Evolutionary conservation across 768 basidiomycete species (phyloP).

Genomic region (Amanita rubescens): DNA sequence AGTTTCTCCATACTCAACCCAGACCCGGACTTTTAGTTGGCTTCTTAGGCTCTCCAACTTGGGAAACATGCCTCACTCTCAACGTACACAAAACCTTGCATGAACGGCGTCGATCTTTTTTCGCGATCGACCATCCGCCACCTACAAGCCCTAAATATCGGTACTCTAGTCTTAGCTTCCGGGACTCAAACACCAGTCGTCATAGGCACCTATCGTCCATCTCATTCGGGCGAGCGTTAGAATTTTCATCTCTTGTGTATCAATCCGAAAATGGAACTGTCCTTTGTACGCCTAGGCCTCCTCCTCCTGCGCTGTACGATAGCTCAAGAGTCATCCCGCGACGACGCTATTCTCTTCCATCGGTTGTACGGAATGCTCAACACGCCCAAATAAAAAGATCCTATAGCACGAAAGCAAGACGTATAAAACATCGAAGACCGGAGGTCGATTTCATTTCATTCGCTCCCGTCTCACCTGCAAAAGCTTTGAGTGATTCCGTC

Average conservation of each 20-base stretch:
- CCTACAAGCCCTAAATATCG: neutral
- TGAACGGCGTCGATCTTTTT: constrained; percentile 15
- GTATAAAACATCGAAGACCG: neutral
- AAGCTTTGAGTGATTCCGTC: neutral
- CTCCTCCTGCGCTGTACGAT: neutral
- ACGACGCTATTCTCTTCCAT: constrained; percentile 4
- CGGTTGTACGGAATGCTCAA: neutral
- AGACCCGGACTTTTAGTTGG: constrained; percentile 37
- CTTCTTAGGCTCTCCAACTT: constrained; percentile 37
- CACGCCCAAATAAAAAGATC: neutral
- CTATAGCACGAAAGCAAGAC: constrained; percentile 1
- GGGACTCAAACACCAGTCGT: neutral
- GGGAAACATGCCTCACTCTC: constrained; percentile 30
- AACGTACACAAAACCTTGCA: constrained; percentile 11
- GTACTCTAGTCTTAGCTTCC: neutral
- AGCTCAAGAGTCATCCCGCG: constrained; percentile 5
- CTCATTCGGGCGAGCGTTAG: neutral
- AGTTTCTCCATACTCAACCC: constrained; percentile 6
- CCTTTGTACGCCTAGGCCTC: neutral
- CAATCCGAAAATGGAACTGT: neutral
- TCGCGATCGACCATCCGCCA: neutral
- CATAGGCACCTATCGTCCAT: neutral
- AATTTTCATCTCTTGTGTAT: neutral
- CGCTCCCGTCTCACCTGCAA: neutral
- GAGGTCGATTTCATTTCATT: neutral